Conservation (phyloP, 345 rosid genomes). For the Eucalyptus sp. region DNA sequence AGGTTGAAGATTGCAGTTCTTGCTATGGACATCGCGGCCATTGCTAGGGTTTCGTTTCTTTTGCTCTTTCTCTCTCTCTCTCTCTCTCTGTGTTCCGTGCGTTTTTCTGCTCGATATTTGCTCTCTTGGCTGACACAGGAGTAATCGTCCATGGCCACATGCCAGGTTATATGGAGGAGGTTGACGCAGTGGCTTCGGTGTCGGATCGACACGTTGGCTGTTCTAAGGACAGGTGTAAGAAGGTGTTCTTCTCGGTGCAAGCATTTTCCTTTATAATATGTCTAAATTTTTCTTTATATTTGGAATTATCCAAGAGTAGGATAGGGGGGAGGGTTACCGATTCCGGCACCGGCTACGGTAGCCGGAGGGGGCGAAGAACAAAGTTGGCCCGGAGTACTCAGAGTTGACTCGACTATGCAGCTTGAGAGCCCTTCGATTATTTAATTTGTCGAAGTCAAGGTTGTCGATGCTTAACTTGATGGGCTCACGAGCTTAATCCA, state of each 20-base stretch:
- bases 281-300: not conserved
- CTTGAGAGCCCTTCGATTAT: not conserved
- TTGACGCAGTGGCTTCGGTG: not conserved
- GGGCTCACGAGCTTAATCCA: not conserved
- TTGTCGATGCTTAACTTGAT: not conserved
- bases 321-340: not conserved
- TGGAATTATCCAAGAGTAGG: not conserved
- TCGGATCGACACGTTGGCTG: not conserved
- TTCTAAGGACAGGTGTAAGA: not conserved
- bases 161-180: not conserved
- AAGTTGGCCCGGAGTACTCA: not conserved
- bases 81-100: not conserved
- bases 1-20: slow-evolving; percentile 5
- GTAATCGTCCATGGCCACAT: not conserved
- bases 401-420: not conserved
- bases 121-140: not conserved
- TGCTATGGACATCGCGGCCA: slow-evolving; percentile 15
- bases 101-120: not conserved
- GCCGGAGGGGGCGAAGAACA: not conserved
- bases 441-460: not conserved
- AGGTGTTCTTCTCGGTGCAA: not conserved
- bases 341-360: not conserved
- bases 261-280: not conserved
- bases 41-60: not conserved
- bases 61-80: not conserved